Base-by-base conservation (phyloP, 768 basidiomycete genomes). In the Lyophyllum decastes region DNA sequence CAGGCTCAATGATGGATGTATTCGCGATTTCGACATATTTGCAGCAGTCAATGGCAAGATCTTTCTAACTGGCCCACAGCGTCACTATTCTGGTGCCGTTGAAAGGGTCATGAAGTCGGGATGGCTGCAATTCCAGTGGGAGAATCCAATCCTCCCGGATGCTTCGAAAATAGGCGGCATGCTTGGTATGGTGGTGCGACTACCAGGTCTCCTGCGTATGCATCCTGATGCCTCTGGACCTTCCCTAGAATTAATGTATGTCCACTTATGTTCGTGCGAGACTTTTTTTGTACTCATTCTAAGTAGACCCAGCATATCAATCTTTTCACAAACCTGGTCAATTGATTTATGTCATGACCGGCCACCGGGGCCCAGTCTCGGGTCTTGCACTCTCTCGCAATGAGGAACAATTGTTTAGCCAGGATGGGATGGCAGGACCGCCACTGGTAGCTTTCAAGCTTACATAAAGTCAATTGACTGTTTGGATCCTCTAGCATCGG, bases 141-240 rank as follows among this genome's bases (percentile, higher is more conserved):
- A 90, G 73, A 95, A 94, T 68, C 83, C 84, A 11, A 65, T 68
- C 5, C 60, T 70, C 27, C 66, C 67, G 35, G 74, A 71, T 48
- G 57, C 63, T 12, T 60, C 66, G 43, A 72, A 69, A 66, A 61
- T 60, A 24, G 55, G 61, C 56, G 67, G 69, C 44, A 56, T 61
- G 24, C 57, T 63, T 27, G 71, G 70, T 21, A 45, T 56, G 47
- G 26, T 35, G 52, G 81, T 80, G 22, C 83, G 84, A 21, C 86
- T 87, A 40, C 63, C 76, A 21, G 65, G 45, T 83, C 86, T 19
- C 88, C 96, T 10, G 93, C 97, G 17, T 94, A 88, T 95, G 78
- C 95, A 98, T 54, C 88, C 89, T 3, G 95, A 98, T 71, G 97
- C 12, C 75, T 99, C 9, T 99, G 95, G 94, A 82, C 89, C 17